Evolutionary conservation across 306 rosid species (phyloP).

Genomic region (Trifolium subterraneum): DNA sequence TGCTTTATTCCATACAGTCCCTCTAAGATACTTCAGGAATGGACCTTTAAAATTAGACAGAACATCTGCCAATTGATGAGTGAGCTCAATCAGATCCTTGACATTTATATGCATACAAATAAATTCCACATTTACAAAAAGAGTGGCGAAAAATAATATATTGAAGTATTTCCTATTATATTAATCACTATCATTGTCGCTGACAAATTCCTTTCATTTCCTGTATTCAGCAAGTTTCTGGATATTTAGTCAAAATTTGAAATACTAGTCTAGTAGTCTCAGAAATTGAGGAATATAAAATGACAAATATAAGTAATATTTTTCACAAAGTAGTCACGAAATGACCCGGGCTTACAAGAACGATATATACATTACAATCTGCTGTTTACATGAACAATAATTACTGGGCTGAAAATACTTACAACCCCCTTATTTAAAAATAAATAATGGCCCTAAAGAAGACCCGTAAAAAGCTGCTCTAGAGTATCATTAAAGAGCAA

Average conservation of each 20-base stretch:
- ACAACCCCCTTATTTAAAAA: too few relatives aligned
- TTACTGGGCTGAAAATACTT: too few relatives aligned
- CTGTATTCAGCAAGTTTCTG: background rate
- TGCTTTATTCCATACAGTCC: background rate
- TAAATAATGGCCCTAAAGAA: too few relatives aligned
- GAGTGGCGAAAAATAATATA: background rate
- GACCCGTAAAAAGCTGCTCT: too few relatives aligned
- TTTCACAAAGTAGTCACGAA: background rate
- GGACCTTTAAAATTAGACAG: background rate
- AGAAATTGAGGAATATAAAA: background rate
- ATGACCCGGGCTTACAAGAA: too few relatives aligned
- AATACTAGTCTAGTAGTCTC: background rate
- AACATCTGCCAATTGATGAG: background rate
- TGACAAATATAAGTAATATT: background rate
- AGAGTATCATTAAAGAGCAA: background rate
- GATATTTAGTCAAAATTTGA: background rate
- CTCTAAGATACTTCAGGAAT: slow-evolving; percentile 5
- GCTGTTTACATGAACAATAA: too few relatives aligned
- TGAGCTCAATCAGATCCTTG: background rate
- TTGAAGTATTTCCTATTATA: background rate
- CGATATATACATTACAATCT: too few relatives aligned
- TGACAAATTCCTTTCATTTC: background rate
- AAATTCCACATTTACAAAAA: background rate
- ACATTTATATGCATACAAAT: background rate
- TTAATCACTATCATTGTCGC: background rate